Evolutionary conservation across 768 basidiomycete species (phyloP).

Genomic region (Lentinula edodes): DNA sequence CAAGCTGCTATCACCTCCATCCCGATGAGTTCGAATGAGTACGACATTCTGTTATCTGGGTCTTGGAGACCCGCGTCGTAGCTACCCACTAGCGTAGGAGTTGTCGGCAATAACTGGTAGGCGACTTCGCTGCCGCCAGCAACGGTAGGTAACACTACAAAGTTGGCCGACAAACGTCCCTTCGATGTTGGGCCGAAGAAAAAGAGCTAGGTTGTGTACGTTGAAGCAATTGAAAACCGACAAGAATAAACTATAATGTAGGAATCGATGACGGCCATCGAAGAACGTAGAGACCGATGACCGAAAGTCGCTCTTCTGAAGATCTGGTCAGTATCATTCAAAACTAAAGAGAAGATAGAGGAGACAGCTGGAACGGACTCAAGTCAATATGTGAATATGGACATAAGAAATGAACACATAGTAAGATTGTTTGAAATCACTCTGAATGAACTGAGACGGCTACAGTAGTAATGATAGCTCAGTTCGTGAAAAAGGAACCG

Average conservation of each 20-base stretch:
- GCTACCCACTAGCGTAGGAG: neutral
- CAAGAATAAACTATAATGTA: neutral
- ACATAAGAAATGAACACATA: no score
- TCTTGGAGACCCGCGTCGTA: neutral
- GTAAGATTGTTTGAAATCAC: no score
- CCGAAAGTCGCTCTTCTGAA: neutral
- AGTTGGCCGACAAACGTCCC: neutral
- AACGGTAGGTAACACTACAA: neutral
- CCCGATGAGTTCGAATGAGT: neutral
- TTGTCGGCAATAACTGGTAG: neutral
- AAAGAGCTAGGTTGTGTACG: neutral
- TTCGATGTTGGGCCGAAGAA: neutral
- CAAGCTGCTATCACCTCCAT: no score
- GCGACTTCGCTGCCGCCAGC: neutral
- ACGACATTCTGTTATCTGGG: neutral
- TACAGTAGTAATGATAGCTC: neutral
- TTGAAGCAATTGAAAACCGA: neutral
- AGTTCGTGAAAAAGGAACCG: neutral
- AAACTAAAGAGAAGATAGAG: neutral
- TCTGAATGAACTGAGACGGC: no score
- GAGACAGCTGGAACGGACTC: no score
- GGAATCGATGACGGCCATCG: neutral
- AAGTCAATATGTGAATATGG: no score
- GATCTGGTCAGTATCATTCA: neutral
- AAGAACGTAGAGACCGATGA: neutral